A percentile compares a stretch with the other conserved stretches of the same genome.
These are phyloP conservation scores for Malus sieversii DNA, from an alignment of 306 rosid genomes.

Conservation along the genomic window DNA sequence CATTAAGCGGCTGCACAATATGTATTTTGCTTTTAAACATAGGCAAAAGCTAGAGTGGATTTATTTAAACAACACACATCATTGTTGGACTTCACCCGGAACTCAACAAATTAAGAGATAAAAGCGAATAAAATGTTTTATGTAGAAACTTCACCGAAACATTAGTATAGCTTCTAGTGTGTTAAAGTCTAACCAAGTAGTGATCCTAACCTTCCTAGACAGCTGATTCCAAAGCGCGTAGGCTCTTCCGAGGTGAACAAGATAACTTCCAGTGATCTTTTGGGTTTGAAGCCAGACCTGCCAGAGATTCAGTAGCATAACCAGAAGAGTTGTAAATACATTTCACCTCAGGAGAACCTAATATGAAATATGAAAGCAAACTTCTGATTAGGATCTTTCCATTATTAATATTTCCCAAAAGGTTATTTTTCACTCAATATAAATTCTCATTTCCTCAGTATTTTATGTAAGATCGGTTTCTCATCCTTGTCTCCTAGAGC, in stretches of 20 bases:
- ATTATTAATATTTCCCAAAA: neutral
- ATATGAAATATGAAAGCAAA: neutral
- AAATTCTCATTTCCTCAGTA: neutral
- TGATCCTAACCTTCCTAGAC: slow-evolving; percentile 79
- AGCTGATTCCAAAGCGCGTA: slow-evolving; percentile 86
- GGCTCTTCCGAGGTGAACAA: slow-evolving; percentile 97
- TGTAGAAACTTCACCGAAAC: neutral
- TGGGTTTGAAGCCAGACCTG: slow-evolving; percentile 87
- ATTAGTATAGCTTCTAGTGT: slow-evolving; percentile 10
- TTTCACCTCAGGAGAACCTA: neutral
- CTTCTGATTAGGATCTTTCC: neutral
- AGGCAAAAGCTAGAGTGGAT: slow-evolving; percentile 9
- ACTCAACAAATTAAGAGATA: neutral
- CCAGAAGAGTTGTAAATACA: neutral
- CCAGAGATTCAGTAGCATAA: slow-evolving; percentile 17
- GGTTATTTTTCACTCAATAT: neutral
- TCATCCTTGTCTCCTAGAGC: neutral
- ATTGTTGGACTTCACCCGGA: neutral
- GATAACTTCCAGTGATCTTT: slow-evolving; percentile 70
- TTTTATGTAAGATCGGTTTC: neutral
- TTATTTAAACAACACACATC: neutral
- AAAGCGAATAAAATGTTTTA: neutral
- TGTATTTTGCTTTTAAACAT: slow-evolving; percentile 4
- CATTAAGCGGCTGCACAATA: slow-evolving; percentile 67
- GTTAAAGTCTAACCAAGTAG: neutral